Base-by-base conservation (phyloP, 805 yeast genomes). In the Pichia cabralensis region DNA sequence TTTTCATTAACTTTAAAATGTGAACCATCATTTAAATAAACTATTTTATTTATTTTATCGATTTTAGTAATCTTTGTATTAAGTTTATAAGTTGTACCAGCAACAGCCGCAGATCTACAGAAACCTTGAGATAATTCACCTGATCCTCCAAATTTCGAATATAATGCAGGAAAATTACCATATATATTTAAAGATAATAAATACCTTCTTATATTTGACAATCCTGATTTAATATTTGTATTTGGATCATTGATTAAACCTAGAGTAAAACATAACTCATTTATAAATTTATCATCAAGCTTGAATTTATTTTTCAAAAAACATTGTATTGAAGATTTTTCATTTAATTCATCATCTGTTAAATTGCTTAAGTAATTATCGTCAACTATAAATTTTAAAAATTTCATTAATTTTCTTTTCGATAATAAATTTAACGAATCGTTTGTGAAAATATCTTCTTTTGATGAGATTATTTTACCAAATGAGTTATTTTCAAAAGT, bases 101-200 rank as follows among this genome's bases (percentile, higher is more conserved):
- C 97, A 42, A 89, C 97, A 11, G 98, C 98, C 4, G 97, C 97
- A 38, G 94, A 81, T 48, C 98, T 71, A 61, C 96, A 89, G 58
- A 92, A 89, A 2, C 96, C 98, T 61, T 89, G 98, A 12, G 95
- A 78, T 19, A 89, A 64, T 59, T 89, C 98, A 34, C 97, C 96
- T 0, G 95, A 88, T 3, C 95, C 94, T 38, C 97, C 98, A 60
- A 78, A 89, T 64, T 85, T 89, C 33, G 94, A 81, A 48, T 79
- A 79, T 63, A 89, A 67, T 10, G 83, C 94, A 3, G 98, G 96
- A 67, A 92, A 89, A 43, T 76, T 80, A 11, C 98, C 98, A 56
- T 88, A 92, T 4, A 88, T 84, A 47, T 88, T 95, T 52, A 84
- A 79, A 13, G 95, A 82, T 8, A 74, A 63, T 41, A 92, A 62